Base-by-base conservation (phyloP, 164 flowering plant species). In the Liriodendron chinense region DNA sequence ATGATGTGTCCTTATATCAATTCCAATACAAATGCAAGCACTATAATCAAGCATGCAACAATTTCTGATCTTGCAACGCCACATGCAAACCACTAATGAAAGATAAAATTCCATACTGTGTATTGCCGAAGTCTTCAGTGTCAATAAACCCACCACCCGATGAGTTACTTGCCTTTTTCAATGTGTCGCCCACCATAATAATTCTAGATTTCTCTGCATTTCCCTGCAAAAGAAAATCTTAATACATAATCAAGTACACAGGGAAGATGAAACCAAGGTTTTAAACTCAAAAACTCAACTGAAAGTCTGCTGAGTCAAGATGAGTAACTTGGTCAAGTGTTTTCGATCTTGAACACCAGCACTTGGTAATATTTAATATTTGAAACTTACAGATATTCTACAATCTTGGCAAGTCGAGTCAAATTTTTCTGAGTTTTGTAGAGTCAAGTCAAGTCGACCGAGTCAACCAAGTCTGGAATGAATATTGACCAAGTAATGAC, bases 161-260 rank as follows among this genome's bases (percentile, higher is more conserved):
- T 7, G 87, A 86, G 74, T 80, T 91, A 78, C 90, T 81, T 21
- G 90, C 94, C 86, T 87, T 91, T 83, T 91, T 94, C 85, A 93
- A 78, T 26, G 92, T 82, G 64, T 94, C 98, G 2, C 98, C 98
- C 1, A 94, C 94, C 97, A 94, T 89, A 49, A 94, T 82, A 76
- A 94, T 93, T 78, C 97, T 91, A 25, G 97, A 89, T 81, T 85
- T 93, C 88, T 94, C 98, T 0, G 94, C 98, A 87, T 94, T 91
- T 10, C 98, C 92, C 98, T 94, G 57, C 82, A 72, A 69, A 75
- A 74, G 21, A 20, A 74, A 50, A 48, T 8, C n/a, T 72, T 7
- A 63, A 10, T 34, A 34, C 43, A 34, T 53, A 16, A 53, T 53
- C 59, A 53, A 53, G 59, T 53, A 53, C 16, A 16, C 18, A 53